Conservation (phyloP, 805 yeast genomes). For the Wickerhamiella qilinensis region DNA sequence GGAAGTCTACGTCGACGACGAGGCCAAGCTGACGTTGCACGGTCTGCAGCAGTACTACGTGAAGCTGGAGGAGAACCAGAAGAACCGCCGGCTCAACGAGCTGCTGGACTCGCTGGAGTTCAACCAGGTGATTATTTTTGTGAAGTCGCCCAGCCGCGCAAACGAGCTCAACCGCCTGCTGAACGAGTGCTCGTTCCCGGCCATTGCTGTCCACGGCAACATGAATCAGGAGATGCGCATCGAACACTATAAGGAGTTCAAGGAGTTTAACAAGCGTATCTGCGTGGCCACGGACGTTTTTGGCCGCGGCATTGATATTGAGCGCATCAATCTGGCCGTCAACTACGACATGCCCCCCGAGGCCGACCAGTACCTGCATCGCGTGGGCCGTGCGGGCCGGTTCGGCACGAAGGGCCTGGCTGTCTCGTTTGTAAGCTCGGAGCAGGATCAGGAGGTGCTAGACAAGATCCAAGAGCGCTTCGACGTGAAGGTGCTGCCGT, state of each 20-base stretch:
- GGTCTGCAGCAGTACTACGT: constrained; percentile 95
- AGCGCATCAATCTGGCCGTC: constrained; percentile 94
- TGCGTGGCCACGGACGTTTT: constrained; percentile 97
- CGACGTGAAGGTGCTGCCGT: constrained; percentile 85
- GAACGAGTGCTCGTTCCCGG: constrained; percentile 89
- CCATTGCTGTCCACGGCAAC: constrained; percentile 91
- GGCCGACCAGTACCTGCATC: constrained; percentile 96
- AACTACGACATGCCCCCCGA: constrained; percentile 92
- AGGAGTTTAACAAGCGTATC: constrained; percentile 95
- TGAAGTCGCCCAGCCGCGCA: constrained; percentile 81
- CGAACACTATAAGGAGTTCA: constrained; percentile 86
- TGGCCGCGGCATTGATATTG: constrained; percentile 99
- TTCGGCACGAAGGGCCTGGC: constrained; percentile 99
- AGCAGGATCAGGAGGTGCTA: constrained; percentile 78
- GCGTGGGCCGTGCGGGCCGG: constrained; percentile 99
- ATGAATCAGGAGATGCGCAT: constrained; percentile 97
- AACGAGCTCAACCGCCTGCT: constrained; percentile 77
- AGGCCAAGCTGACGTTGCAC: constrained; percentile 90
- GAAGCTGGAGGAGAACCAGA: constrained; percentile 77
- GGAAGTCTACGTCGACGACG: constrained; percentile 95
- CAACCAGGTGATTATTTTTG: constrained; percentile 96
- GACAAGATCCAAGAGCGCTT: constrained; percentile 91
- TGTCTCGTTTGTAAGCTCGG: constrained; percentile 70
- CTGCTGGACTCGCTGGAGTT: constrained; percentile 86
- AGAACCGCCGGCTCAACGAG: constrained; percentile 84